Conservation (phyloP, 176 grass and related monocot genomes). For the Oryza brachyantha region DNA sequence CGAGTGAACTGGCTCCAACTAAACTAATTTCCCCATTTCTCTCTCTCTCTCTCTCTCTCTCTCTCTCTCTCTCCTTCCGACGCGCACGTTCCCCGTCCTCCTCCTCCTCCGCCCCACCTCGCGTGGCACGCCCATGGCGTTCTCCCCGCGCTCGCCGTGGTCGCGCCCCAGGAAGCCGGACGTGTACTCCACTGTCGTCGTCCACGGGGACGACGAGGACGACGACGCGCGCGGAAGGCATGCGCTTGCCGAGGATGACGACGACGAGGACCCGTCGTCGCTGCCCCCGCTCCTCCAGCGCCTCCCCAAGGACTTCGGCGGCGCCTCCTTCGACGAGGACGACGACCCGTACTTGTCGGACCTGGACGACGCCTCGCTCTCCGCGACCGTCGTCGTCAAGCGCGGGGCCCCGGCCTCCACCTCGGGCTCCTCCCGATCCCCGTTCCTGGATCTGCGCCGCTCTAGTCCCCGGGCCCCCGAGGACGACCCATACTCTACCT, state of each 20-base stretch:
- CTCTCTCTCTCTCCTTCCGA: slow-evolving; percentile 14
- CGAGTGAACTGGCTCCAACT: slow-evolving; percentile 49
- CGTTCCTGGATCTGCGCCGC: slow-evolving; percentile 70
- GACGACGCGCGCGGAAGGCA: slow-evolving; percentile 7
- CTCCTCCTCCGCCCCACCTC: slow-evolving; percentile 29
- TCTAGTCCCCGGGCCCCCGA: slow-evolving; percentile 44
- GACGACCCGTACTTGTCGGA: slow-evolving; percentile 62
- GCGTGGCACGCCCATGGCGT: slow-evolving; percentile 59
- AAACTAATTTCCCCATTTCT: slow-evolving; percentile 32
- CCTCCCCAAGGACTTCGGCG: slow-evolving; percentile 98
- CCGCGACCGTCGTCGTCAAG: slow-evolving; percentile 66
- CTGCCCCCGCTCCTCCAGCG: slow-evolving; percentile 99
- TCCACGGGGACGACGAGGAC: slow-evolving; percentile 53
- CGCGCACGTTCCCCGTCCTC: slow-evolving; percentile 40
- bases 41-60: too few species aligned
- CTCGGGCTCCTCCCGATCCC: slow-evolving; percentile 47
- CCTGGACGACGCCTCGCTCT: slow-evolving; percentile 44
- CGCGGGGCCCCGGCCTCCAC: slow-evolving; percentile 38
- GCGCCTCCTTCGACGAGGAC: slow-evolving; percentile 80
- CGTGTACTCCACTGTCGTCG: slow-evolving; percentile 82
- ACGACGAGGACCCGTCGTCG: slow-evolving; percentile 72
- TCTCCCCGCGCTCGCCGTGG: slow-evolving; percentile 67
- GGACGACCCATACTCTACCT: slow-evolving; percentile 64
- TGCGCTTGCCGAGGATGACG: slow-evolving; percentile 38
- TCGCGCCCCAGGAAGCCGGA: slow-evolving; percentile 59